A percentile compares a stretch with the other conserved stretches of the same genome.
These are phyloP conservation scores for Trametes maxima DNA, from an alignment of 768 basidiomycete genomes.

Conservation along the genomic window DNA sequence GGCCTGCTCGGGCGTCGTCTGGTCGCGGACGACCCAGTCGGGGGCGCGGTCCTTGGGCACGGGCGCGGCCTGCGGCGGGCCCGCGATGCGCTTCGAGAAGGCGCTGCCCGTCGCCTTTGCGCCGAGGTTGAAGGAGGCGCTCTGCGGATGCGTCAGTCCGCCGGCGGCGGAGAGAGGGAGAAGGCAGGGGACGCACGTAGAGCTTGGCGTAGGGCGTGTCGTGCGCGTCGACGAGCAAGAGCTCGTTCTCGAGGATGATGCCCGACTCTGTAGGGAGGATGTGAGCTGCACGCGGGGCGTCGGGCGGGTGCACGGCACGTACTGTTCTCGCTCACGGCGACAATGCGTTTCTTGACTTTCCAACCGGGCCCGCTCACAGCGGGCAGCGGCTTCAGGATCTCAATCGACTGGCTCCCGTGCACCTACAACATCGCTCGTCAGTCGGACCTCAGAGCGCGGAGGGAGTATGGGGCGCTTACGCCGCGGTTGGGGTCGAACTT, in stretches of 20 bases:
- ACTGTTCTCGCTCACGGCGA: constrained; percentile 84
- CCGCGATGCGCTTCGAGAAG: constrained; percentile 44
- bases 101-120: constrained; percentile 41
- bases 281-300: background rate
- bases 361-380: constrained; percentile 77
- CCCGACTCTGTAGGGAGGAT: constrained; percentile 58
- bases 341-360: constrained; percentile 67
- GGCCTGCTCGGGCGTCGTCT: constrained; percentile 46
- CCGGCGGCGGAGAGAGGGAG: background rate
- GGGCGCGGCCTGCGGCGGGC: constrained; percentile 38
- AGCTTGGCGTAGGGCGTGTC: constrained; percentile 49
- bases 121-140: constrained; percentile 47
- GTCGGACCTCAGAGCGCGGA: background rate
- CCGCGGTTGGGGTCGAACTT: constrained; percentile 67
- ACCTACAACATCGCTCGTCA: constrained; percentile 46
- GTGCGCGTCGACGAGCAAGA: constrained; percentile 59
- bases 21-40: constrained; percentile 44
- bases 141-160: constrained; percentile 27
- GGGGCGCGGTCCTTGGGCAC: constrained; percentile 42
- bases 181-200: constrained; percentile 35
- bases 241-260: constrained; percentile 69
- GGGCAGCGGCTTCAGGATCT: constrained; percentile 79
- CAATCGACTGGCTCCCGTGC: constrained; percentile 78
- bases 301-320: constrained; percentile 28
- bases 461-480: constrained; percentile 42